Evolutionary conservation across 371 early-diverging fungal species (phyloP).

Genomic region (Encephalitozoon romaleae): DNA sequence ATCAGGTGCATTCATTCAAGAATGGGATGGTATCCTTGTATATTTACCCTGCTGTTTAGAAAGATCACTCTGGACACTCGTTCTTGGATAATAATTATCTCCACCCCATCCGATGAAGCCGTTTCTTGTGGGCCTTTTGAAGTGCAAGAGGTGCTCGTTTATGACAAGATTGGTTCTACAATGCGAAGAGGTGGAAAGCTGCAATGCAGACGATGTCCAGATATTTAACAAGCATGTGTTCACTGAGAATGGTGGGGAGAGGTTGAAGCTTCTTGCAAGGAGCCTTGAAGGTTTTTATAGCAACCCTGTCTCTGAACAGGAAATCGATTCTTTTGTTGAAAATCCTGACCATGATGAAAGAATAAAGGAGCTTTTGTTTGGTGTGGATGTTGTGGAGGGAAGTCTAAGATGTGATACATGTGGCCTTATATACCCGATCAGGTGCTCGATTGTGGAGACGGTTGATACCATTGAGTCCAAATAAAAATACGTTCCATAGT

Average conservation of each 20-base stretch:
- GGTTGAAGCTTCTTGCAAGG: not conserved
- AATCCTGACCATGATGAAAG: not conserved
- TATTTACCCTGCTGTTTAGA: not conserved
- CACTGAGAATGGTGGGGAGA: not conserved
- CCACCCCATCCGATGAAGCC: conserved; percentile 8
- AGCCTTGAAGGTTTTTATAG: not conserved
- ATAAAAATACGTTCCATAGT: not conserved
- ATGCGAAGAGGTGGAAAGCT: not conserved
- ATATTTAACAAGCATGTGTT: conserved; percentile 2
- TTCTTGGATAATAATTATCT: not conserved
- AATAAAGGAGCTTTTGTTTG: conserved; percentile 19
- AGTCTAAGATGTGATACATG: not conserved
- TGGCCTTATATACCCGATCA: conserved; percentile 27
- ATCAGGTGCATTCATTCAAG: not conserved
- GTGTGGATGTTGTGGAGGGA: conserved; percentile 14
- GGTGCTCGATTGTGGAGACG: conserved; percentile 26
- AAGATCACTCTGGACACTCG: not conserved
- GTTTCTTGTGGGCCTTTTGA: conserved; percentile 14
- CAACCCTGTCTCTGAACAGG: not conserved
- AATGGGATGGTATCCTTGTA: not conserved
- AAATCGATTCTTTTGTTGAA: not conserved
- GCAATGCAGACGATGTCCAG: not conserved
- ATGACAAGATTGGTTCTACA: not conserved
- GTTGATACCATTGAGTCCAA: conserved; percentile 8
- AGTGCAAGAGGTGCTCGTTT: conserved; percentile 35